These are phyloP conservation scores for Tolypocladium tropicale DNA, from an alignment of 2,329 filamentous ascomycete species.

Conservation along the genomic window DNA sequence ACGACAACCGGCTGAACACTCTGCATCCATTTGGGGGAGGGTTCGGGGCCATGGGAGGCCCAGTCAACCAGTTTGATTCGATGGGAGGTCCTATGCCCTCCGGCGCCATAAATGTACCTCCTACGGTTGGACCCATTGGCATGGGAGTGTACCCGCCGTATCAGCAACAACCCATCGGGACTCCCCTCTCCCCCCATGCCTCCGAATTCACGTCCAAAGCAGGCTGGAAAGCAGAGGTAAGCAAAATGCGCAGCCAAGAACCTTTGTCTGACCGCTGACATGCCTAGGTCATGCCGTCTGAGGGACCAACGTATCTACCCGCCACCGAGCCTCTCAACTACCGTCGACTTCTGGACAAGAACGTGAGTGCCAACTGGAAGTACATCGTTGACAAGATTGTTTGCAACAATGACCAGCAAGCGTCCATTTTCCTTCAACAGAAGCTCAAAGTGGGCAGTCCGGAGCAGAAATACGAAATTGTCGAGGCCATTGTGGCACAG, in stretches of 20 bases:
- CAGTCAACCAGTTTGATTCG: slow-evolving; percentile 23
- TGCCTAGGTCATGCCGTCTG: slow-evolving; percentile 34
- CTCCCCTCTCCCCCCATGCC: slow-evolving; percentile 61
- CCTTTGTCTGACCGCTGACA: slow-evolving; percentile 5
- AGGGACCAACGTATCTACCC: slow-evolving; percentile 69
- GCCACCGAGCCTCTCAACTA: slow-evolving; percentile 93
- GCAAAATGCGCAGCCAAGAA: slow-evolving; percentile 6
- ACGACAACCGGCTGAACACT: slow-evolving; percentile 32
- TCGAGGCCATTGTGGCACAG: slow-evolving; percentile 90
- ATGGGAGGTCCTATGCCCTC: slow-evolving; percentile 24
- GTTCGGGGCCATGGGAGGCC: slow-evolving; percentile 20
- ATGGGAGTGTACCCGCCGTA: slow-evolving; percentile 37
- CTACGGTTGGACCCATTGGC: slow-evolving; percentile 25
- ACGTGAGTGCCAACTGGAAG: slow-evolving; percentile 97
- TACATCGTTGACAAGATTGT: slow-evolving; percentile 99
- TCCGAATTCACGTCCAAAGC: slow-evolving; percentile 58
- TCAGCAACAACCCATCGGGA: slow-evolving; percentile 48
- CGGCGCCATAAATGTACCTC: slow-evolving; percentile 20
- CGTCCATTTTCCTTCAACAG: slow-evolving; percentile 96
- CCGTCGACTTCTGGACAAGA: slow-evolving; percentile 85
- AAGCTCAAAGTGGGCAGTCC: slow-evolving; percentile 94
- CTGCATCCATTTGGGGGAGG: slow-evolving; percentile 21
- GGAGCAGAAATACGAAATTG: slow-evolving; percentile 95
- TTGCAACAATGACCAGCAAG: slow-evolving; percentile 97
- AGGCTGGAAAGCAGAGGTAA: slow-evolving; percentile 47